Conservation (phyloP, 2,329 filamentous ascomycete genomes). For the Nemania sp. region DNA sequence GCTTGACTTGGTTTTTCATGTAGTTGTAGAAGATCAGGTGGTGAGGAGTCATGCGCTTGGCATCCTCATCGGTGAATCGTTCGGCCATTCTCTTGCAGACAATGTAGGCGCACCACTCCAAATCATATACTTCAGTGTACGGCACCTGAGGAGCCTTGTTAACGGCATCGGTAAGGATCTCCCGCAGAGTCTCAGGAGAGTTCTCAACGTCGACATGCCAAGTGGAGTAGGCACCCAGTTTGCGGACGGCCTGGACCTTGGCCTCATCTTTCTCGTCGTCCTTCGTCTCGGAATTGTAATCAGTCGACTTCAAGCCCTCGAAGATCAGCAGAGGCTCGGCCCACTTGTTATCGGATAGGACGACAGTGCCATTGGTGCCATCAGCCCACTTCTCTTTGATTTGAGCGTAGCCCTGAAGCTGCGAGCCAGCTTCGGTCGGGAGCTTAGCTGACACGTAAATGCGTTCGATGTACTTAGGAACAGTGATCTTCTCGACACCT, state of each 20-base stretch:
- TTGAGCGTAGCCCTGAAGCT: conserved; percentile 33
- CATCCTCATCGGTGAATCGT: conserved; percentile 32
- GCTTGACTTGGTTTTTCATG: conserved; percentile 36
- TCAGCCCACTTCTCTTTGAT: conserved; percentile 37
- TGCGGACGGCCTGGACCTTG: conserved; percentile 31
- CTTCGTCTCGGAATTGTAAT: conserved; percentile 29
- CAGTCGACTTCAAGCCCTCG: conserved; percentile 36
- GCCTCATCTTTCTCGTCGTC: conserved; percentile 30
- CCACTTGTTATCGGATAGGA: conserved; percentile 37
- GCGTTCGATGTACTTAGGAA: conserved; percentile 36
- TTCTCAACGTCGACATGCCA: conserved; percentile 38
- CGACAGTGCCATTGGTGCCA: conserved; percentile 36
- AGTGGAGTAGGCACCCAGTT: conserved; percentile 33
- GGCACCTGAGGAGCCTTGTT: conserved; percentile 30
- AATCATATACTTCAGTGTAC: conserved; percentile 32
- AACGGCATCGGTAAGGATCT: conserved; percentile 28
- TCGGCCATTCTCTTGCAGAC: conserved; percentile 35
- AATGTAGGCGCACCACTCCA: conserved; percentile 38
- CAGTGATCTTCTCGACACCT: conserved; percentile 32
- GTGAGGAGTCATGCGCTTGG: conserved; percentile 33
- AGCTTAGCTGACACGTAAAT: conserved; percentile 36
- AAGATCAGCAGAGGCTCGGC: conserved; percentile 36
- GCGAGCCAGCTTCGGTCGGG: conserved; percentile 29
- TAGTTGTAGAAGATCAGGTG: conserved; percentile 36
- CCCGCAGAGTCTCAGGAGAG: conserved; percentile 28